Percentiles rank a stretch among this genome's conserved stretches.
phyloP scores from a whole-genome alignment of 179 eudicot genomes.

The Silene noctiflora region DNA sequence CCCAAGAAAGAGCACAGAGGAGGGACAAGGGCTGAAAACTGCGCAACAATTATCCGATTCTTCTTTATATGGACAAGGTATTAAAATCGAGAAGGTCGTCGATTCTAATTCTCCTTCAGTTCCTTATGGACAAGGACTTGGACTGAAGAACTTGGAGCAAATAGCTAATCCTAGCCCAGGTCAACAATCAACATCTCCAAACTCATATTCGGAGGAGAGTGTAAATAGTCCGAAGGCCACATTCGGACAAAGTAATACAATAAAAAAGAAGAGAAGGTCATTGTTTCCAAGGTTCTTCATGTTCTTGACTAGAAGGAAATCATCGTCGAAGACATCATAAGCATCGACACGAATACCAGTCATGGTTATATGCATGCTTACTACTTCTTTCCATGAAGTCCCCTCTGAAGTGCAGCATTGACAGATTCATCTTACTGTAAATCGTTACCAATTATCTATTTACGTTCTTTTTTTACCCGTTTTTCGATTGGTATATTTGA shows the following conservation, averaged over 20 bases:
- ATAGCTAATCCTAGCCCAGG: constrained; percentile 12
- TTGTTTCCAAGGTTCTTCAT: constrained; percentile 72
- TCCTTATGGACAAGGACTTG: constrained; percentile 29
- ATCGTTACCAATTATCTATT: constrained; percentile 19
- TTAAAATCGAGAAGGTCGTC: constrained; percentile 34
- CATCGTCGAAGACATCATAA: constrained; percentile 33
- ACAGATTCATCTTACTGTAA: constrained; percentile 16
- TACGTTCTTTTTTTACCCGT: constrained; percentile 3
- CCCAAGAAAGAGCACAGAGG: constrained; percentile 50
- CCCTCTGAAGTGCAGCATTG: not conserved
- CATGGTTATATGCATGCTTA: constrained; percentile 3
- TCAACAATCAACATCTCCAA: constrained; percentile 18
- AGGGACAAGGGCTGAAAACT: constrained; percentile 32
- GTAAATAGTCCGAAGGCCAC: constrained; percentile 34
- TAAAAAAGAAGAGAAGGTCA: constrained; percentile 60
- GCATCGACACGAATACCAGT: not conserved
- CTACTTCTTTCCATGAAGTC: constrained; percentile 6
- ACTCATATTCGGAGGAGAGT: constrained; percentile 7
- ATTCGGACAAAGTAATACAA: constrained; percentile 30
- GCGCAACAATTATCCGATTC: constrained; percentile 29
- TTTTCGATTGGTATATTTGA: constrained; percentile 18
- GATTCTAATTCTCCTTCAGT: constrained; percentile 26
- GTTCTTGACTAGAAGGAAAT: constrained; percentile 61
- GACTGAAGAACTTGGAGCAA: constrained; percentile 32
- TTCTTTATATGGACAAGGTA: constrained; percentile 36